A percentile compares a stretch with the other conserved stretches of the same genome.
Conservation (phyloP, 495 filamentous ascomycete genomes). For the Hypomontagnella monticulosa region DNA sequence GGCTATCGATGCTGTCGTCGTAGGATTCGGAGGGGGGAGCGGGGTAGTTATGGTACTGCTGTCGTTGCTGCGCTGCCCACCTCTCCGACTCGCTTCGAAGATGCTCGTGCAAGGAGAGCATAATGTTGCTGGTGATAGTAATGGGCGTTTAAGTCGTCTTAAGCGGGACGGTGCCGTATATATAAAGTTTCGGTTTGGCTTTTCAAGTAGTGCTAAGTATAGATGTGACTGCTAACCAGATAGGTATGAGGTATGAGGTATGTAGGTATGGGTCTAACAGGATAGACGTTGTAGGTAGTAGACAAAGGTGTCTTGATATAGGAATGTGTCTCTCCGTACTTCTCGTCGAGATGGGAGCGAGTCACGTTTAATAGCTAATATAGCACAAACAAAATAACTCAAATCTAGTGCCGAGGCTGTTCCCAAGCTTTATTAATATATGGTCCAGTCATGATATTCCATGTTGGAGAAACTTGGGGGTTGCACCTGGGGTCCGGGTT, state of each 20-base stretch:
- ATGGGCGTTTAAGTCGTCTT: background rate
- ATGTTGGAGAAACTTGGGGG: constrained; percentile 22
- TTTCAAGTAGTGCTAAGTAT: background rate
- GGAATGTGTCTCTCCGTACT: constrained; percentile 18
- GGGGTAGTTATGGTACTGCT: constrained; percentile 32
- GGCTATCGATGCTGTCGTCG: constrained; percentile 4
- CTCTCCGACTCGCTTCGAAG: constrained; percentile 30
- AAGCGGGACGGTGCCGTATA: constrained; percentile 9
- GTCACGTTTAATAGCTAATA: constrained; percentile 27
- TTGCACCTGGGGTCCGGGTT: constrained; percentile 11
- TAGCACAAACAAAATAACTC: constrained; percentile 34
- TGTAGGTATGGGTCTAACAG: constrained; percentile 10
- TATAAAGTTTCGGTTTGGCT: constrained; percentile 20
- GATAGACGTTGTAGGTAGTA: background rate
- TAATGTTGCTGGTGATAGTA: background rate
- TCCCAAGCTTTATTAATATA: constrained; percentile 29
- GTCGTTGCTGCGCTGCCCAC: constrained; percentile 33
- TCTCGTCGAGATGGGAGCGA: constrained; percentile 12
- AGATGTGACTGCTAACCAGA: background rate
- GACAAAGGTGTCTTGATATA: background rate
- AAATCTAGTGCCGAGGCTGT: constrained; percentile 28
- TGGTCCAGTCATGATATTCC: constrained; percentile 17
- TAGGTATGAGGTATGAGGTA: constrained; percentile 8
- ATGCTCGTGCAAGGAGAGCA: constrained; percentile 27
- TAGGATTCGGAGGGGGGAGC: constrained; percentile 11